phyloP scores from a whole-genome alignment of 176 grass and related monocot genomes.

The Rhynchospora pubera region DNA sequence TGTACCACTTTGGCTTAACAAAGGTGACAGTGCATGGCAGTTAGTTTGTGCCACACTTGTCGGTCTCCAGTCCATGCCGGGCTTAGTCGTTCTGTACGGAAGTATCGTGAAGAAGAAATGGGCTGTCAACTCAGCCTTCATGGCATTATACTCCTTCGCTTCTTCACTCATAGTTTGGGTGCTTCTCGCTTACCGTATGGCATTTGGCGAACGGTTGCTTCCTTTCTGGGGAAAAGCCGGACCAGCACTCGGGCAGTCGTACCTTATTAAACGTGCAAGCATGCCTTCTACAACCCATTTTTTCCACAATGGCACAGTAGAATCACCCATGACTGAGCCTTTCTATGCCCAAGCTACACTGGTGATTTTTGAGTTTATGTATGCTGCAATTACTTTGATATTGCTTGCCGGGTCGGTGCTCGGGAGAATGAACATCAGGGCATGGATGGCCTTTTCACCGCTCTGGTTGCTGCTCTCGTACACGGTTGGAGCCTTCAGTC shows the following conservation, averaged over 20 bases:
- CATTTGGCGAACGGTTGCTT: slow-evolving; percentile 57
- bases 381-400: slow-evolving; percentile 78
- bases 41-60: slow-evolving; percentile 66
- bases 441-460: slow-evolving; percentile 86
- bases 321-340: slow-evolving; percentile 10
- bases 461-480: slow-evolving; percentile 81
- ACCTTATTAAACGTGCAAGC: slow-evolving; percentile 38
- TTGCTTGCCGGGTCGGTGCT: slow-evolving; percentile 69
- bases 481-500: slow-evolving; percentile 77
- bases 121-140: slow-evolving; percentile 78
- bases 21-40: slow-evolving; percentile 94
- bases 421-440: slow-evolving; percentile 83
- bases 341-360: slow-evolving; percentile 55
- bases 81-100: slow-evolving; percentile 55
- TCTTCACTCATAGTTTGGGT: slow-evolving; percentile 72
- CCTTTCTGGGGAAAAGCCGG: slow-evolving; percentile 80
- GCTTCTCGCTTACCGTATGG: slow-evolving; percentile 57
- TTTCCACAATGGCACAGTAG: slow-evolving; percentile 1
- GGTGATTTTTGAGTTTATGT: slow-evolving; percentile 69
- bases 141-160: slow-evolving; percentile 71
- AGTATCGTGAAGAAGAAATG: slow-evolving; percentile 95
- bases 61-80: slow-evolving; percentile 72
- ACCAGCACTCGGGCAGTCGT: slow-evolving; percentile 37
- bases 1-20: slow-evolving; percentile 79
- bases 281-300: slow-evolving; percentile 36